Conservation (phyloP, 257 asterid species). For the Nicotiana benthamiana region DNA sequence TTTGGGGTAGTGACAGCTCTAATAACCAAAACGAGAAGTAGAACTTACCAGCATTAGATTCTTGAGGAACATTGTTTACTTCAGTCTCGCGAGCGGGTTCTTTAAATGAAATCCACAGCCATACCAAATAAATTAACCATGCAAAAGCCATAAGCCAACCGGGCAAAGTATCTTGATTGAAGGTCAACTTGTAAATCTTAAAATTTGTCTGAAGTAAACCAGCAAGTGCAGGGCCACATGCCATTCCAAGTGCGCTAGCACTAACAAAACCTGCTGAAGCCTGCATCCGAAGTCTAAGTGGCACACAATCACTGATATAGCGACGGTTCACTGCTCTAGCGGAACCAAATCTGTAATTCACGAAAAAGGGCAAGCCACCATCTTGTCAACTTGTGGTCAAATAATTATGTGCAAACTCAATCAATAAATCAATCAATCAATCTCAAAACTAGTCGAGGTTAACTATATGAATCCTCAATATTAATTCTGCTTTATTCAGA, state of each 20-base stretch:
- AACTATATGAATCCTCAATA: background rate
- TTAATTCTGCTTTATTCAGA: background rate
- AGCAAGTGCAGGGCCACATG: constrained; percentile 97
- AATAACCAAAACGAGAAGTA: background rate
- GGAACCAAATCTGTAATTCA: constrained; percentile 76
- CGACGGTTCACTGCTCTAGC: constrained; percentile 97
- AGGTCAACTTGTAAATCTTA: constrained; percentile 55
- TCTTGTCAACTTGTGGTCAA: constrained; percentile 4
- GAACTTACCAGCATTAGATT: constrained; percentile 26
- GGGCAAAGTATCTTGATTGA: constrained; percentile 83
- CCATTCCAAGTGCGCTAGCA: constrained; percentile 99
- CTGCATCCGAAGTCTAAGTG: constrained; percentile 80
- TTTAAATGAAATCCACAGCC: constrained; percentile 78
- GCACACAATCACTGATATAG: constrained; percentile 93
- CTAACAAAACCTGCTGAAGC: constrained; percentile 99
- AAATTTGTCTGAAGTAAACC: constrained; percentile 77
- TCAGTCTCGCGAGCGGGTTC: constrained; percentile 62
- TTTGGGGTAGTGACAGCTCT: background rate
- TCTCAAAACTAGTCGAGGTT: background rate
- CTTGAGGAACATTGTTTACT: constrained; percentile 24
- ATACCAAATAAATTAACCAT: constrained; percentile 64
- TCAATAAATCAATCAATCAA: background rate
- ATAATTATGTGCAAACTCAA: background rate
- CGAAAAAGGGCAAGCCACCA: background rate
- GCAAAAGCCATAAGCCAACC: constrained; percentile 96